Conservation (phyloP, 2,329 filamentous ascomycete genomes). For the Pezicula carpinea region DNA sequence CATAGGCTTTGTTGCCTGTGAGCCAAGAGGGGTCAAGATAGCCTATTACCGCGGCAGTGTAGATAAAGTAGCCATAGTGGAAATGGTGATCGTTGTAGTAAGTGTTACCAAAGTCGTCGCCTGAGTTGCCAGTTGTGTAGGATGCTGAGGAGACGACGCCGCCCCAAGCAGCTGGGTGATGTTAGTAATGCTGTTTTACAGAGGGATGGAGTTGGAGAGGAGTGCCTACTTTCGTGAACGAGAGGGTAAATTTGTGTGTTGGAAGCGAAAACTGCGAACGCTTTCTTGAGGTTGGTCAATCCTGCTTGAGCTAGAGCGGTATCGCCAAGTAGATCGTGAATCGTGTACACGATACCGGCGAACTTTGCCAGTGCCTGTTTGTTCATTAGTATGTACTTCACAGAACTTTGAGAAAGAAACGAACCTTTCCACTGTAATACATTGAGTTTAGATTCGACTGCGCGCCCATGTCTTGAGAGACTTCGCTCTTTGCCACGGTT, state of each 20-base stretch:
- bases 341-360: conserved; percentile 61
- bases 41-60: conserved; percentile 78
- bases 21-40: conserved; percentile 75
- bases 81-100: conserved; percentile 76
- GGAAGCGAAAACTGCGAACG: conserved; percentile 60
- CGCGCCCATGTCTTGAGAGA: conserved; percentile 68
- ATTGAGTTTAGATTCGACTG: conserved; percentile 78
- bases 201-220: background rate
- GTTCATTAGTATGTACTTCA: conserved; percentile 28
- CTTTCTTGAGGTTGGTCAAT: conserved; percentile 57
- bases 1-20: conserved; percentile 66
- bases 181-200: conserved; percentile 10
- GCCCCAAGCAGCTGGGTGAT: conserved; percentile 59
- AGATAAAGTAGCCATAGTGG: conserved; percentile 86
- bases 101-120: conserved; percentile 84
- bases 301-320: conserved; percentile 50
- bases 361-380: conserved; percentile 68
- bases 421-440: conserved; percentile 85
- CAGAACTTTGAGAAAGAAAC: conserved; percentile 9
- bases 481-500: conserved; percentile 63
- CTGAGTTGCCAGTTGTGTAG: conserved; percentile 63
- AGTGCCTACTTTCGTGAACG: conserved; percentile 54
- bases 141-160: conserved; percentile 74
- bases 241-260: conserved; percentile 66
- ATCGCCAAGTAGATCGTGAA: conserved; percentile 59